Base-by-base conservation (phyloP, 2,329 filamentous ascomycete genomes). In the Xylariaceae sp. region DNA sequence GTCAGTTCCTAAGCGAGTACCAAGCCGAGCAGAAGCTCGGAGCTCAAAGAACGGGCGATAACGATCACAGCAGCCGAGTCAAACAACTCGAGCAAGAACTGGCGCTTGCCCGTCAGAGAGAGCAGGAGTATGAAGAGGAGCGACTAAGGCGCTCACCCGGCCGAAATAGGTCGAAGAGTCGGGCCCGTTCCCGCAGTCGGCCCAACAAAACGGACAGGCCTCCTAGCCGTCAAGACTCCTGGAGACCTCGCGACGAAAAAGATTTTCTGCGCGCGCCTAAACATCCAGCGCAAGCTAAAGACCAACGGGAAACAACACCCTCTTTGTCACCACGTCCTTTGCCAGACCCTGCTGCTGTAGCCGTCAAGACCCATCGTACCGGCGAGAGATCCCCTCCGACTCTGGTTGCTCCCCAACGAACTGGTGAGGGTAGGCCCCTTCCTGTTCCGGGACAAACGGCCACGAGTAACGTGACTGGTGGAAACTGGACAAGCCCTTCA, bases 1-100 rank as follows among this genome's bases (percentile, higher is more conserved):
- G 91, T 2, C 91, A 96, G 67, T 92, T 86, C 63, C 79, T 95
- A 47, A 92, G 88, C 66, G 88, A 96, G 67, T 95, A 96, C 68
- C 87, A 89, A 68, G 84, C 86, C 18, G 85, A 89, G 61, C 84
- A 88, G 67, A 70, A 76, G 57, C 65, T 70, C 50, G 61, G 64
- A 63, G 68, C 71, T 54, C 66, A 66, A 65, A 71, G 66, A 18
- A 70, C 67, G 22, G 70, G 70, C 40, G 68, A 66, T 44, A 70
- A 69, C 16, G 74, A 76, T 50, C 79, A 92, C 68, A 82, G 77
- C 58, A 80, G 78, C 59, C 84, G 91, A 39, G 85, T 96, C 58
- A 81, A 81, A 63, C 86, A 96, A 67, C 78, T 97, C 5, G 92
- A 97, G 72, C 78, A 81, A 72, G 76, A 89, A 77, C 68, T 84